Percentiles rank a stretch among this genome's conserved stretches.
These are phyloP conservation scores for Kuraishia molischiana DNA, from an alignment of 805 yeast genomes.

Conservation along the genomic window DNA sequence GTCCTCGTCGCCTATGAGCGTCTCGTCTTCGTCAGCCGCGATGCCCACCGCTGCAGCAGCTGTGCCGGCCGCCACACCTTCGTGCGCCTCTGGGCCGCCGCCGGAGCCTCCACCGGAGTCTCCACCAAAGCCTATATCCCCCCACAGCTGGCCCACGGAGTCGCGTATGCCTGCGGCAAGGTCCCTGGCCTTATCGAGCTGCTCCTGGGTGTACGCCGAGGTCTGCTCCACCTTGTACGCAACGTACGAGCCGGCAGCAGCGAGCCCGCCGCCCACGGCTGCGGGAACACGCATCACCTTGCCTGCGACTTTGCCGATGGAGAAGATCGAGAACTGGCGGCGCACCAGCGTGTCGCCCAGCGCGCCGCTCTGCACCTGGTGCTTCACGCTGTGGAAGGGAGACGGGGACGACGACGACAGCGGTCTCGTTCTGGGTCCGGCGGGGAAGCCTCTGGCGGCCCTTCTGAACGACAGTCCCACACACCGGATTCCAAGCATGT, in stretches of 20 bases:
- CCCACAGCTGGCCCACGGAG: conserved; percentile 32
- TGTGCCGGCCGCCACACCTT: conserved; percentile 37
- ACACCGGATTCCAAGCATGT: neutral
- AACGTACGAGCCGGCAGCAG: conserved; percentile 91
- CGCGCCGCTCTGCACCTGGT: neutral
- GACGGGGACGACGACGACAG: neutral
- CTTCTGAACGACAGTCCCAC: neutral
- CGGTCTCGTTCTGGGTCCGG: neutral
- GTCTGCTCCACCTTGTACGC: conserved; percentile 91
- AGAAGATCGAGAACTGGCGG: neutral
- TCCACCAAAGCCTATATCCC: conserved; percentile 19
- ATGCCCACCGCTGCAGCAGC: conserved; percentile 39
- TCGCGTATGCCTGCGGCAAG: conserved; percentile 46
- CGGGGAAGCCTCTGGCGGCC: neutral
- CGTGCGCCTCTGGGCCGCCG: conserved; percentile 11
- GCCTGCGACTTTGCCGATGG: conserved; percentile 43
- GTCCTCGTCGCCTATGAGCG: conserved; percentile 36
- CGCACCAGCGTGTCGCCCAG: neutral
- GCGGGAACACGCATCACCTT: conserved; percentile 61
- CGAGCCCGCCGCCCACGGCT: conserved; percentile 80
- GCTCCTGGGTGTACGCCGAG: conserved; percentile 57
- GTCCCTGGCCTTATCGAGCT: conserved; percentile 52
- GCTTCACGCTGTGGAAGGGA: neutral
- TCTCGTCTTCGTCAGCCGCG: conserved; percentile 31
- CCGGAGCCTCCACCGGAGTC: conserved; percentile 21